Evolutionary conservation across 257 asterid species (phyloP).

Genomic region (Nicotiana obtusifolia): DNA sequence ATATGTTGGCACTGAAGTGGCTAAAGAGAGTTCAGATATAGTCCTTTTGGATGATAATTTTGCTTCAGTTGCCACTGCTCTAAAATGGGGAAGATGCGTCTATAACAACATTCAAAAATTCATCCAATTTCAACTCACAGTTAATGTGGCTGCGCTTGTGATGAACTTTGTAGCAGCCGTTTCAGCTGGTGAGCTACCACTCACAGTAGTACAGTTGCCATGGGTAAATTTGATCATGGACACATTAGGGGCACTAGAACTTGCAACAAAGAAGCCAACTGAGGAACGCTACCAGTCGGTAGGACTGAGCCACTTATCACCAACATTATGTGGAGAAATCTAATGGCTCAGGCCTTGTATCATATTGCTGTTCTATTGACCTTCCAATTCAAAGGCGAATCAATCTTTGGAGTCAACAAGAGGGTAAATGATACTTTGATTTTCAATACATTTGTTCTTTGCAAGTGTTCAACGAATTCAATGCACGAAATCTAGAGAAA

Average conservation of each 20-base stretch:
- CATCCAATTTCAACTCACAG: conserved; percentile 66
- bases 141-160: conserved; percentile 42
- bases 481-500: conserved; percentile 23
- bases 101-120: conserved; percentile 62
- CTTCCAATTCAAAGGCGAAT: conserved; percentile 35
- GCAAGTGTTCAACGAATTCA: conserved; percentile 23
- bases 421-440: conserved; percentile 29
- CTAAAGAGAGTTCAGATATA: conserved; percentile 65
- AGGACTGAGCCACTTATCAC: conserved; percentile 39
- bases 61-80: conserved; percentile 49
- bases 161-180: conserved; percentile 58
- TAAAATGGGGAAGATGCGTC: conserved; percentile 49
- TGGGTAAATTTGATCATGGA: conserved; percentile 49
- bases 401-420: conserved; percentile 19
- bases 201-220: conserved; percentile 58
- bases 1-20: conserved; percentile 72
- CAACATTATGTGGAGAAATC: conserved; percentile 47
- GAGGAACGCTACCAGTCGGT: conserved; percentile 38
- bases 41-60: conserved; percentile 64
- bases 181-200: conserved; percentile 55
- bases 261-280: conserved; percentile 44
- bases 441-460: conserved; percentile 26
- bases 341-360: conserved; percentile 37
- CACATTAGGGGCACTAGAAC: conserved; percentile 43
- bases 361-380: conserved; percentile 31